phyloP scores from a whole-genome alignment of 2,329 filamentous ascomycete genomes.

The Emergomyces africanus region DNA sequence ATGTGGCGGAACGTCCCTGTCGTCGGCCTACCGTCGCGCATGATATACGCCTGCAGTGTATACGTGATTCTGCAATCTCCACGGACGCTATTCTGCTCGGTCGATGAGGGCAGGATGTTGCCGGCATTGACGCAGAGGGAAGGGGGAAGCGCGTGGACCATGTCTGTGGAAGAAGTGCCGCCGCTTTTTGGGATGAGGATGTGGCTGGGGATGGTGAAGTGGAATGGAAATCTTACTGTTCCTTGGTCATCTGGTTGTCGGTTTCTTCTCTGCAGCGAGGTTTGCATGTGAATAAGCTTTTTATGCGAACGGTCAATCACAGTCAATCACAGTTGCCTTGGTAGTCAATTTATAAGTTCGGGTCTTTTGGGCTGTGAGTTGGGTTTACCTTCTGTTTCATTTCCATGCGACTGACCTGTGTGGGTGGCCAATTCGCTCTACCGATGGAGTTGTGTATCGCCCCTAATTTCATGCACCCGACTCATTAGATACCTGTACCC shows the following conservation, averaged over 20 bases:
- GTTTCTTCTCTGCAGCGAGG: background rate
- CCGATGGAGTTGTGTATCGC: background rate
- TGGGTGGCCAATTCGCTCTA: background rate
- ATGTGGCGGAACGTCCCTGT: background rate
- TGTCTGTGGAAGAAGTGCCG: background rate
- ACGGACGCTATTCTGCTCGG: background rate
- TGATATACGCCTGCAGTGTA: slow-evolving; percentile 1
- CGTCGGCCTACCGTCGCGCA: background rate
- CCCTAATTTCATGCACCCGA: background rate
- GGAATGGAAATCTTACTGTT: slow-evolving; percentile 3
- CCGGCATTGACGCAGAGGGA: slow-evolving; percentile 1
- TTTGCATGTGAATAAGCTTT: slow-evolving; percentile 2
- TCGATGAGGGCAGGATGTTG: background rate
- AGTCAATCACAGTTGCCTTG: background rate
- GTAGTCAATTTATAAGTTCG: no score
- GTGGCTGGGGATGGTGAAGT: slow-evolving; percentile 3
- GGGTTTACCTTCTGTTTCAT: slow-evolving; percentile 4
- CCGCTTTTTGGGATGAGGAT: slow-evolving; percentile 5
- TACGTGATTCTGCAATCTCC: slow-evolving; percentile 3
- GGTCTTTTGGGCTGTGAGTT: background rate
- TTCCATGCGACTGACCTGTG: slow-evolving; percentile 2
- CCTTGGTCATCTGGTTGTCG: background rate
- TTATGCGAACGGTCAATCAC: no score
- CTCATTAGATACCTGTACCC: background rate
- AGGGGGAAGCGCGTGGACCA: slow-evolving; percentile 3